These are phyloP conservation scores for Corchorus capsularis DNA, from an alignment of 345 rosid genomes.

Conservation along the genomic window DNA sequence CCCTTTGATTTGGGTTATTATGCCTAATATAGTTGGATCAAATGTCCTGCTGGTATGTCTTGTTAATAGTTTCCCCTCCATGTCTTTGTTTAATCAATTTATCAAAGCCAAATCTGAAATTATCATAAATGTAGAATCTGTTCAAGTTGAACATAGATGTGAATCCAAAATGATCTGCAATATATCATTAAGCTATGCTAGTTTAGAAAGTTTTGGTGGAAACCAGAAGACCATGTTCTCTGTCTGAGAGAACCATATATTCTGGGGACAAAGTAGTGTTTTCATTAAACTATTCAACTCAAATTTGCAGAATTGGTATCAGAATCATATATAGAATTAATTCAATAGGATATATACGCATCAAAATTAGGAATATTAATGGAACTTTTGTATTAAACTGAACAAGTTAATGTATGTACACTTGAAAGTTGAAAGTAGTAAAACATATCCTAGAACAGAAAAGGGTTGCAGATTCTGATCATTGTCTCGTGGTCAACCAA, in stretches of 20 bases:
- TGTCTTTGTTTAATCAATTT: neutral
- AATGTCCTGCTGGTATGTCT: slow-evolving; percentile 14
- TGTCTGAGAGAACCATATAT: neutral
- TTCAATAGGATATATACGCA: too few relatives aligned
- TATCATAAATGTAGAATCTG: neutral
- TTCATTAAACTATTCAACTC: slow-evolving; percentile 17
- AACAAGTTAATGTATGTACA: too few relatives aligned
- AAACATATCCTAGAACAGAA: too few relatives aligned
- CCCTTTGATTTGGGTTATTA: neutral
- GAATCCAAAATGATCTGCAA: neutral
- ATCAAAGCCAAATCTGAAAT: neutral
- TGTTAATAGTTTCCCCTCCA: neutral
- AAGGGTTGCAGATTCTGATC: too few relatives aligned
- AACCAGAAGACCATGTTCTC: neutral
- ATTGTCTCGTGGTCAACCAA: too few relatives aligned
- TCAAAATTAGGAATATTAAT: too few relatives aligned
- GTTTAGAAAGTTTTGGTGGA: neutral
- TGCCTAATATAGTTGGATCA: slow-evolving; percentile 1
- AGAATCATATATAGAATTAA: too few relatives aligned
- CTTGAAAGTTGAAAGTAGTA: too few relatives aligned
- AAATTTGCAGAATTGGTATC: neutral
- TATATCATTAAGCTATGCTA: neutral
- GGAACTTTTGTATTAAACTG: too few relatives aligned
- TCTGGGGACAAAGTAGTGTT: slow-evolving; percentile 26
- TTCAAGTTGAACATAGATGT: neutral